A percentile compares a stretch with the other conserved stretches of the same genome.
Evolutionary conservation across 306 rosid genomes (phyloP).

Genomic region (Cyclanthera cordifolia): DNA sequence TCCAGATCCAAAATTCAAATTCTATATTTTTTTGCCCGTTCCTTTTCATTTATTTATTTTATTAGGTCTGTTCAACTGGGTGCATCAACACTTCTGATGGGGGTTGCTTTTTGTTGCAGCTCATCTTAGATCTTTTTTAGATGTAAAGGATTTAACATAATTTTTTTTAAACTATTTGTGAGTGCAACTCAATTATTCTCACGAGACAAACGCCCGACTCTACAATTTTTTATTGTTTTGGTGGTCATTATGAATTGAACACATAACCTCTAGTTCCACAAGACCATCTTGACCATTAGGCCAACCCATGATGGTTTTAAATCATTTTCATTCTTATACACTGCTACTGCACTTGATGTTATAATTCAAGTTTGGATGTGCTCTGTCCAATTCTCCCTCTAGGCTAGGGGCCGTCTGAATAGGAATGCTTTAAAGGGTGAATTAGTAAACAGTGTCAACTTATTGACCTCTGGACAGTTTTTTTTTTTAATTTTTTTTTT

Average conservation of each 20-base stretch:
- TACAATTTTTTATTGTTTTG: no score
- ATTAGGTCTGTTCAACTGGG: not conserved
- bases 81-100: not conserved
- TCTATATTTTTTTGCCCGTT: not conserved
- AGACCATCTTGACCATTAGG: no score
- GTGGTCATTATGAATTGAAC: no score
- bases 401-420: not conserved
- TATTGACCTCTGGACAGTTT: not conserved
- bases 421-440: no score
- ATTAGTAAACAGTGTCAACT: not conserved
- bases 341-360: not conserved
- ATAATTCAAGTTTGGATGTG: not conserved
- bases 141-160: not conserved
- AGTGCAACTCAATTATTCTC: no score
- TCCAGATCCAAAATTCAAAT: not conserved
- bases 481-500: no score
- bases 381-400: not conserved
- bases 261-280: no score
- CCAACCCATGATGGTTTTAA: not conserved
- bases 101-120: not conserved
- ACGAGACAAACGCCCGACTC: no score
- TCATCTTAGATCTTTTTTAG: not conserved
- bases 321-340: not conserved
- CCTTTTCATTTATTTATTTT: not conserved
- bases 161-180: not conserved